These are phyloP conservation scores for Hippophae gyantsensis DNA, from an alignment of 306 rosid genomes.

Conservation along the genomic window DNA sequence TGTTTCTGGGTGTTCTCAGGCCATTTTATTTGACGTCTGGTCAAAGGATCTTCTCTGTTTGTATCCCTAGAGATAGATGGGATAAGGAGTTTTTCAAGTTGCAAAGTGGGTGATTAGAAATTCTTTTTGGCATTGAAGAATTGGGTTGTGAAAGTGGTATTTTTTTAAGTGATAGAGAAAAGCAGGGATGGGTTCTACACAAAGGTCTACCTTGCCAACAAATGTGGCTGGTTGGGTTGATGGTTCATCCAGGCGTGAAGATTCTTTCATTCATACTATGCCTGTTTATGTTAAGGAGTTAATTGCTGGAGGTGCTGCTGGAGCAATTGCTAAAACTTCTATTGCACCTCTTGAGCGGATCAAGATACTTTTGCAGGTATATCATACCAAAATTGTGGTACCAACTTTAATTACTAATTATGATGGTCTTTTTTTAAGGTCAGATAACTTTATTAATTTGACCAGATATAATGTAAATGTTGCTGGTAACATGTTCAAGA, in stretches of 20 bases:
- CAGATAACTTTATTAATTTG: not conserved
- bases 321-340: conserved; percentile 70
- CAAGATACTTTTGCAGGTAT: conserved; percentile 94
- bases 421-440: no score
- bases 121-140: not conserved
- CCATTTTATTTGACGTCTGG: conserved; percentile 28
- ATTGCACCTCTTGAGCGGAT: conserved; percentile 93
- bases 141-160: conserved; percentile 6
- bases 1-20: conserved; percentile 43
- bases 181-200: conserved; percentile 60
- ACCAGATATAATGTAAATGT: no score
- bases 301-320: conserved; percentile 87
- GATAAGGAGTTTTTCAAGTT: conserved; percentile 59
- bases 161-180: not conserved
- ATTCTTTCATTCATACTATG: conserved; percentile 40
- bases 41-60: conserved; percentile 22
- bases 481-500: no score
- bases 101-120: conserved; percentile 45
- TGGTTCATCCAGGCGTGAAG: conserved; percentile 47
- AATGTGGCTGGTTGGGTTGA: conserved; percentile 70
- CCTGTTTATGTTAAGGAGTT: conserved; percentile 83
- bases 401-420: no score
- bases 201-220: conserved; percentile 45
- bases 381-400: not conserved
- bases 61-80: conserved; percentile 50